These are phyloP conservation scores for Penicillium verhagenii DNA, from an alignment of 495 filamentous ascomycete species.

Conservation along the genomic window DNA sequence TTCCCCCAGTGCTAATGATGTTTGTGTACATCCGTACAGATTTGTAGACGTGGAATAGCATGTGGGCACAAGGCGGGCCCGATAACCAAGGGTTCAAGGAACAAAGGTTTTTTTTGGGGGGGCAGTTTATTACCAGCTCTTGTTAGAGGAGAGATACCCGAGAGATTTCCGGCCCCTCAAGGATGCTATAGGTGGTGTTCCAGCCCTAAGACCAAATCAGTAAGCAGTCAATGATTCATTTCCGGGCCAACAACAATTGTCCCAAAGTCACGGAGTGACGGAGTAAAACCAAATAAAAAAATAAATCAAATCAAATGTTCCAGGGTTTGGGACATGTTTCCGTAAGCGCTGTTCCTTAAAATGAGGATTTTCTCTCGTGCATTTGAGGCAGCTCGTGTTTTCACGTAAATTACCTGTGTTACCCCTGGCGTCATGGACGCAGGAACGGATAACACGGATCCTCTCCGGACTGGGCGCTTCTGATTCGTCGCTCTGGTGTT, in stretches of 20 bases:
- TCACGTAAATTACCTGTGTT: background rate
- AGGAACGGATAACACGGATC: constrained; percentile 22
- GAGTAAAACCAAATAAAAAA: background rate
- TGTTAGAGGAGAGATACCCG: background rate
- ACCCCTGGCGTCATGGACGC: constrained; percentile 25
- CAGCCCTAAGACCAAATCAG: background rate
- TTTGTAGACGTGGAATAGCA: background rate
- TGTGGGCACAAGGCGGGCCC: background rate
- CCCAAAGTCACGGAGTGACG: background rate
- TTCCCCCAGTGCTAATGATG: no score
- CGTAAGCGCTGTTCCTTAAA: background rate
- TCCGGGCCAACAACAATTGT: background rate
- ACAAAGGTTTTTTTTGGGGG: background rate
- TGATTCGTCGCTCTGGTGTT: constrained; percentile 9
- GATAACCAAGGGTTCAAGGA: background rate
- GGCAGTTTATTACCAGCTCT: background rate
- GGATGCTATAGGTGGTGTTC: background rate
- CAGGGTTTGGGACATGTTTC: background rate
- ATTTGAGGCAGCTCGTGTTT: background rate
- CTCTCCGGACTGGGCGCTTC: constrained; percentile 3
- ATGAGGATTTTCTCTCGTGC: constrained; percentile 1
- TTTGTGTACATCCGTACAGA: no score
- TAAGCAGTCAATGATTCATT: background rate
- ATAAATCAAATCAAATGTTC: background rate
- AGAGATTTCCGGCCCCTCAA: background rate